Evolutionary conservation across 2,329 filamentous ascomycete species (phyloP).

Genomic region (Furcasterigmium sp.): DNA sequence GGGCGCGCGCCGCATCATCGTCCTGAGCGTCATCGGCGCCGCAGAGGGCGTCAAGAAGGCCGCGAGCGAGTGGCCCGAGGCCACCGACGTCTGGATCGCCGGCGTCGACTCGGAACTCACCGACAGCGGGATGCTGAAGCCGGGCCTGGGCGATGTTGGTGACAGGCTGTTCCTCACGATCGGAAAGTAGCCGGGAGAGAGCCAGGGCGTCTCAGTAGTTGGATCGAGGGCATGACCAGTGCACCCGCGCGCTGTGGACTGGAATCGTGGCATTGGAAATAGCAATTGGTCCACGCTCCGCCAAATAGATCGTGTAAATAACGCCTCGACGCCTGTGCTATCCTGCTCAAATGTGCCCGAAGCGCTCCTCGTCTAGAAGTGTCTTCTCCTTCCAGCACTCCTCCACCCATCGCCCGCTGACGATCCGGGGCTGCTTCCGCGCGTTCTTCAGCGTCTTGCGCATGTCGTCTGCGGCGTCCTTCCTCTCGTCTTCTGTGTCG

Average conservation of each 20-base stretch:
- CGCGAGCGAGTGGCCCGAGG: slow-evolving; percentile 72
- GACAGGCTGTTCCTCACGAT: slow-evolving; percentile 85
- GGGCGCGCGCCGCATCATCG: slow-evolving; percentile 78
- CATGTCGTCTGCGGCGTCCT: slow-evolving; percentile 34
- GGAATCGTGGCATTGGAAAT: too few species aligned
- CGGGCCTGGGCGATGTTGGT: slow-evolving; percentile 84
- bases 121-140: slow-evolving; percentile 81
- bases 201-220: too few species aligned
- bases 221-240: too few species aligned
- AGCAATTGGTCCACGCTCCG: too few species aligned
- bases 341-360: slow-evolving; percentile 22
- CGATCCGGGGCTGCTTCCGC: slow-evolving; percentile 58
- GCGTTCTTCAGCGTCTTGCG: slow-evolving; percentile 39
- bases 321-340: neutral
- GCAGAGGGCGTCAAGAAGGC: slow-evolving; percentile 64
- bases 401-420: slow-evolving; percentile 67
- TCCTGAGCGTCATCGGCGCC: slow-evolving; percentile 72
- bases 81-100: slow-evolving; percentile 75
- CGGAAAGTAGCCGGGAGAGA: slow-evolving; percentile 56
- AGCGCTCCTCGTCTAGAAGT: slow-evolving; percentile 71
- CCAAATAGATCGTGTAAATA: too few species aligned
- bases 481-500: slow-evolving; percentile 30
- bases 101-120: slow-evolving; percentile 72
- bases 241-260: too few species aligned
- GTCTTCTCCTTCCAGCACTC: slow-evolving; percentile 78